Evolutionary conservation across 208 protist genomes (phyloP), one percentile per base, ranked within the genome.

Genomic region (Crithidia sp.): DNA sequence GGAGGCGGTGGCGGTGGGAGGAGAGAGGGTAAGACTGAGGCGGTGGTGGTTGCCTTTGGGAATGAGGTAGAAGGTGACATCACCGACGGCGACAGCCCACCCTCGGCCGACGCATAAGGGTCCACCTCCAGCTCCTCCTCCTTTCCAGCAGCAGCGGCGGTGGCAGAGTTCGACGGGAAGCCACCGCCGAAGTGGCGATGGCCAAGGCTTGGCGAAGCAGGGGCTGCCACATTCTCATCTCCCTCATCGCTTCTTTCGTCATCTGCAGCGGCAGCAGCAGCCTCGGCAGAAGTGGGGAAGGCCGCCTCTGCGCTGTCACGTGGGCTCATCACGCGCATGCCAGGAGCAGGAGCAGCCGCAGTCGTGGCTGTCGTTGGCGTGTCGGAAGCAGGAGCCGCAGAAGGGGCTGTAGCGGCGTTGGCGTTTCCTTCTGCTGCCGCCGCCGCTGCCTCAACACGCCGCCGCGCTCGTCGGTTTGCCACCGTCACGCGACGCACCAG

Each of bases 401-500:
- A 54, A 8, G 58, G 36, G 17, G 9, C 14, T 45, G 56, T 39
- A 3, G n/a, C 59, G 17, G 59, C 61, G 28, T 65, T 62, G 12
- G 37, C 13, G 19, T 28, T 28, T 28, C 28, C 28, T 28, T 37
- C 43, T 8, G 4, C 55, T 43, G 55, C 19, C 4, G 28, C 56
- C 17, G 45, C 44, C 19, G 19, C 17, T 14, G 62, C 61, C 58
- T 53, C 64, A 4, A 79, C 28, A 37, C 66, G 74, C 8, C 59
- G 59, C 37, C 67, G 66, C 4, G 67, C 74, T 2, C 37, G 58
- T 12, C 67, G 50, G 36, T 79, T 79, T 28, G 52, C 74, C 44
- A 60, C 52, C 41, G 74, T 69, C 14, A 60, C 67, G n/a, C 66
- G 58, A 28, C 45, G 74, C 74, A 79, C 67, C 7, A 79, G 74